Conservation (phyloP, 805 yeast genomes). For the Candida quercuum region DNA sequence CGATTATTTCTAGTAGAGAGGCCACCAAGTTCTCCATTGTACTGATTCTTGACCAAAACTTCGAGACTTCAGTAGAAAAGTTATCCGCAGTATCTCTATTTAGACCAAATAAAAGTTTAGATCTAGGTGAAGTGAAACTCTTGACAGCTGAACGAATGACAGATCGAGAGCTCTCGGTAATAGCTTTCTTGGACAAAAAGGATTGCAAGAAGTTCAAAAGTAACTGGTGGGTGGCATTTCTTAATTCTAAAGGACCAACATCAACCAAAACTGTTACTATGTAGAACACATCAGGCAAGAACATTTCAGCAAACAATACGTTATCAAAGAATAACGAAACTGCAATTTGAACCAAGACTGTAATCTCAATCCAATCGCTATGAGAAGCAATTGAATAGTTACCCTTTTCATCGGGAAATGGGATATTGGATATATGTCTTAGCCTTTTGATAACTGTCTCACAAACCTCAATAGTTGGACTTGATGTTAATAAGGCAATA, state of each 20-base stretch:
- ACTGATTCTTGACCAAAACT: slow-evolving; percentile 33
- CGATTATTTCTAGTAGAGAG: slow-evolving; percentile 46
- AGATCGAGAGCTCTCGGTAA: slow-evolving; percentile 34
- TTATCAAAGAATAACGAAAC: slow-evolving; percentile 70
- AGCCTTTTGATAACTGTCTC: slow-evolving; percentile 57
- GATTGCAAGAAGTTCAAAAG: slow-evolving; percentile 67
- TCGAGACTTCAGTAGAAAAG: slow-evolving; percentile 29
- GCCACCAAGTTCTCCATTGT: slow-evolving; percentile 57
- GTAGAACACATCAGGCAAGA: slow-evolving; percentile 66
- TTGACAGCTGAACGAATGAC: slow-evolving; percentile 41
- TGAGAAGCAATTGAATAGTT: slow-evolving; percentile 45
- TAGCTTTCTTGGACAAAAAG: slow-evolving; percentile 48
- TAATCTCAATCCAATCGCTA: slow-evolving; percentile 65
- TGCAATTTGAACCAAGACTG: slow-evolving; percentile 58
- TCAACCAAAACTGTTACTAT: slow-evolving; percentile 55
- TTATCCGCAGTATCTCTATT: slow-evolving; percentile 45
- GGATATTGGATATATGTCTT: slow-evolving; percentile 45
- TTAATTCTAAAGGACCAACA: slow-evolving; percentile 48
- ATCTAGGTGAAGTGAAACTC: slow-evolving; percentile 50
- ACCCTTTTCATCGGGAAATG: slow-evolving; percentile 36
- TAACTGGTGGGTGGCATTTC: slow-evolving; percentile 55
- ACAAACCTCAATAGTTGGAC: slow-evolving; percentile 71
- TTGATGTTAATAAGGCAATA: slow-evolving; percentile 53
- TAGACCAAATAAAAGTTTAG: slow-evolving; percentile 64
- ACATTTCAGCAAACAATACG: slow-evolving; percentile 52